Base-by-base conservation (phyloP, 2,329 filamentous ascomycete species). In the Ascochyta clinopodiicola region DNA sequence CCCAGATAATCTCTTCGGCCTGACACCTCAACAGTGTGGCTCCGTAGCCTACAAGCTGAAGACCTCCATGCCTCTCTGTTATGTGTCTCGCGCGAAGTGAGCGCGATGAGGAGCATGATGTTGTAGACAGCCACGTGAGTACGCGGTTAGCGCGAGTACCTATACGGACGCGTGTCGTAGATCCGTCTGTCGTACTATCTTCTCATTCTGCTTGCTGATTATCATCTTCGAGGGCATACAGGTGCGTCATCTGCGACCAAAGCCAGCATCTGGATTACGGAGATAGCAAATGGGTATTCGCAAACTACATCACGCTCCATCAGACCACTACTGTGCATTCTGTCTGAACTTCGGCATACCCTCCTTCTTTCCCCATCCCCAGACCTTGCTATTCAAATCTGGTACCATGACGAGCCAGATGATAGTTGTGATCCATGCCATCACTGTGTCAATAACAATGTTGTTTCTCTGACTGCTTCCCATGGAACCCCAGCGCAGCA, bases 401-500 rank as follows among this genome's bases (percentile, higher is more conserved):
- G 83, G 82, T 22, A 81, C 79, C 45, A 86, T 79, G 57, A 85
- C 81, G 37, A 86, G 68, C 78, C 84, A 85, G 12, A 80, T 78
- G 31, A 87, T 60, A 47, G 76, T 79, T 42, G 80, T 79, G 6
- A 84, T 62, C 81, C 83, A 86, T 55, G 79, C 78, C 38, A 81
- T 79, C 44, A 86, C 55, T 2, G 82, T 85, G 62, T 87, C 85
- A 15, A 79, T 65, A 10, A 87, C 61, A 54, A 80, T 72, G 34
- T 78, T 80, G 59, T 86, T 82, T 58, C 82, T 79, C 25, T 81
- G 80, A 60, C 81, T 83, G 31, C 80, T 79, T 4, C 81, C 81
- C 57, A 85, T 69, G 24, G 77, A 72, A 24, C 78, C 77, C 19
- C 84, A 88, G 63, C 88, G 86, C 86, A 97, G 89, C 55, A 91